phyloP scores from a whole-genome alignment of 768 basidiomycete genomes.

The Phlebiopsis gigantea region DNA sequence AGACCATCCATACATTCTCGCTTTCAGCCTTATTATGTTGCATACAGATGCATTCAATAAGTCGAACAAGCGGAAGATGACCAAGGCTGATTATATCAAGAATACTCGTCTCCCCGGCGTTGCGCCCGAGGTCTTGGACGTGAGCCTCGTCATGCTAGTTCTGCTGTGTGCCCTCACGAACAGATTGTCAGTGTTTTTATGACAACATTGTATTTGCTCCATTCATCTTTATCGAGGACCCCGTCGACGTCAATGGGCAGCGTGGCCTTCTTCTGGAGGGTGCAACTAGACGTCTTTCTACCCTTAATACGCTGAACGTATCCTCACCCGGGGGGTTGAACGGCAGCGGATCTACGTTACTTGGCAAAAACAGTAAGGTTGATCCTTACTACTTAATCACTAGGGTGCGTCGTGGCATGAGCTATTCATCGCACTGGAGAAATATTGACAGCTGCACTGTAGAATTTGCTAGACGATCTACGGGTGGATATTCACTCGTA shows the following conservation, averaged over 20 bases:
- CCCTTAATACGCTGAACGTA: constrained; percentile 29
- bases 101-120: constrained; percentile 89
- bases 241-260: constrained; percentile 62
- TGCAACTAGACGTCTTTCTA: constrained; percentile 33
- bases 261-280: constrained; percentile 42
- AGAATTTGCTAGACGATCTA: constrained; percentile 66
- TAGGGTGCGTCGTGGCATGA: constrained; percentile 61
- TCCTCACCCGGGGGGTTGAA: constrained; percentile 23
- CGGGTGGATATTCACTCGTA: constrained; percentile 58
- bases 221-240: constrained; percentile 95
- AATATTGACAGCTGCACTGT: constrained; percentile 12
- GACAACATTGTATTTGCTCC: constrained; percentile 96
- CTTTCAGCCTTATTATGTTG: constrained; percentile 97
- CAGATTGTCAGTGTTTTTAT: constrained; percentile 69
- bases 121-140: constrained; percentile 78
- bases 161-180: neutral
- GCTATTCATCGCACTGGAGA: neutral
- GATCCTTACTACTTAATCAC: constrained; percentile 92
- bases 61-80: constrained; percentile 97
- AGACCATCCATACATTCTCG: constrained; percentile 95
- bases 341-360: constrained; percentile 31
- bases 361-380: constrained; percentile 62
- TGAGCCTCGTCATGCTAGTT: constrained; percentile 32
- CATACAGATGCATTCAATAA: constrained; percentile 99
- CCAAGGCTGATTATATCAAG: constrained; percentile 87